These are phyloP conservation scores for Lolium multiflorum DNA, from an alignment of 176 grass and related monocot genomes.

Conservation along the genomic window DNA sequence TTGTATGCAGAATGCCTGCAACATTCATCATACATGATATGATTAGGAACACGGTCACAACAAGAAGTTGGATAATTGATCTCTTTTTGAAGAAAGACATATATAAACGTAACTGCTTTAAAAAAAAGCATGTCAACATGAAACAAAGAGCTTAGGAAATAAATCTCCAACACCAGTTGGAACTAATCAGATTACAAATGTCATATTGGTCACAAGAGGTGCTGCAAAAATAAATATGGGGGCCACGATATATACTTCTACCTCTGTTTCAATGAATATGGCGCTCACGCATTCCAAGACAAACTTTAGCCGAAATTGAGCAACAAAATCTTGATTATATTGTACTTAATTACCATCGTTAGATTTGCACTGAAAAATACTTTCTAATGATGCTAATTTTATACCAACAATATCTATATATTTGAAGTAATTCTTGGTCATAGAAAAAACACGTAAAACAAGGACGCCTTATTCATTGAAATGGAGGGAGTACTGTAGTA, in stretches of 20 bases:
- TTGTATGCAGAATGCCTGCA: constrained; percentile 89
- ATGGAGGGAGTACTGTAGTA: too few relatives aligned
- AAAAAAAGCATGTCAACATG: not conserved
- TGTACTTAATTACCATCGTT: too few relatives aligned
- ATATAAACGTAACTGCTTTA: not conserved
- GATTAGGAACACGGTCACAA: not conserved
- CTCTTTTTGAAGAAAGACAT: not conserved
- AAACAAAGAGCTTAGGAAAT: not conserved
- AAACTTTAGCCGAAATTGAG: too few relatives aligned
- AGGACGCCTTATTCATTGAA: too few relatives aligned
- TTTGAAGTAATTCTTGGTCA: too few relatives aligned
- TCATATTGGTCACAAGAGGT: not conserved
- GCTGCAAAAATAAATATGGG: not conserved
- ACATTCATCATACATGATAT: constrained; percentile 11
- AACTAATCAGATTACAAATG: not conserved
- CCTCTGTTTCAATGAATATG: too few relatives aligned
- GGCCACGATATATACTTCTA: not conserved
- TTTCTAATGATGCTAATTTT: too few relatives aligned
- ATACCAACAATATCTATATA: too few relatives aligned
- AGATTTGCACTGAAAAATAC: too few relatives aligned
- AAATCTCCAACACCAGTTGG: not conserved
- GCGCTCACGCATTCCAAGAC: too few relatives aligned
- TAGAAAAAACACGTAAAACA: too few relatives aligned
- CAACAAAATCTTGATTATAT: too few relatives aligned
- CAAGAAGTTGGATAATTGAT: not conserved